Conservation (phyloP, 1,284 basidiomycete genomes). For the Abortiporus biennis region DNA sequence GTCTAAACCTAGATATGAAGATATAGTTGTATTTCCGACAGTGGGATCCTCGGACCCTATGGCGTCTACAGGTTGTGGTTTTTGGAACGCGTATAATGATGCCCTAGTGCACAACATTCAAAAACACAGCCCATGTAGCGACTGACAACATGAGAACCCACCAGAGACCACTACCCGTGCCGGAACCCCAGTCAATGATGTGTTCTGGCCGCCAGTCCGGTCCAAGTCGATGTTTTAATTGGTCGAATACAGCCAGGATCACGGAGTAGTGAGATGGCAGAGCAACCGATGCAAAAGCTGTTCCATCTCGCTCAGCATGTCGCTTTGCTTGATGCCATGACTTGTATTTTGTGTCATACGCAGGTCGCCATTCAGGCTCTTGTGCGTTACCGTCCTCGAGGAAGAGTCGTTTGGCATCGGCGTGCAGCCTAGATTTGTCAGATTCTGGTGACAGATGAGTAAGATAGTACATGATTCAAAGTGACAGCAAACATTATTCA, state of each 20-base stretch:
- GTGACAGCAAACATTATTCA: slow-evolving; percentile 24
- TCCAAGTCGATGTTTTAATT: slow-evolving; percentile 56
- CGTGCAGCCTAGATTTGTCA: slow-evolving; percentile 57
- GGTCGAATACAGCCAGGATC: slow-evolving; percentile 59
- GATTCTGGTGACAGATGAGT: slow-evolving; percentile 35
- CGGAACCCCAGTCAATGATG: slow-evolving; percentile 73
- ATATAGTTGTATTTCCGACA: slow-evolving; percentile 44
- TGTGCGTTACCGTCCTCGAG: slow-evolving; percentile 26
- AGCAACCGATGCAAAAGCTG: slow-evolving; percentile 69
- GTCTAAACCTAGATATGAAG: slow-evolving; percentile 63
- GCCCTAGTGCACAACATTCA: slow-evolving; percentile 42
- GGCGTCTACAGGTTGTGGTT: slow-evolving; percentile 13
- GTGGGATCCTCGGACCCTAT: slow-evolving; percentile 28
- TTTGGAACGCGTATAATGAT: slow-evolving; percentile 56
- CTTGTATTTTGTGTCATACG: slow-evolving; percentile 53
- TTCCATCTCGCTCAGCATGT: slow-evolving; percentile 63
- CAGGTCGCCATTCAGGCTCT: slow-evolving; percentile 40
- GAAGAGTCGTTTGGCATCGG: slow-evolving; percentile 69
- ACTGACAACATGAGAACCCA: slow-evolving; percentile 27
- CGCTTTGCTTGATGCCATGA: slow-evolving; percentile 46
- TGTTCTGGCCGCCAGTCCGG: slow-evolving; percentile 49
- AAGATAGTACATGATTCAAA: slow-evolving; percentile 1
- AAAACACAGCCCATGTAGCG: background rate
- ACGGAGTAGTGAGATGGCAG: slow-evolving; percentile 75
- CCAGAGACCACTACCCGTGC: slow-evolving; percentile 73